phyloP scores from a whole-genome alignment of 2,329 filamentous ascomycete genomes.

The Fusarium buxicola region DNA sequence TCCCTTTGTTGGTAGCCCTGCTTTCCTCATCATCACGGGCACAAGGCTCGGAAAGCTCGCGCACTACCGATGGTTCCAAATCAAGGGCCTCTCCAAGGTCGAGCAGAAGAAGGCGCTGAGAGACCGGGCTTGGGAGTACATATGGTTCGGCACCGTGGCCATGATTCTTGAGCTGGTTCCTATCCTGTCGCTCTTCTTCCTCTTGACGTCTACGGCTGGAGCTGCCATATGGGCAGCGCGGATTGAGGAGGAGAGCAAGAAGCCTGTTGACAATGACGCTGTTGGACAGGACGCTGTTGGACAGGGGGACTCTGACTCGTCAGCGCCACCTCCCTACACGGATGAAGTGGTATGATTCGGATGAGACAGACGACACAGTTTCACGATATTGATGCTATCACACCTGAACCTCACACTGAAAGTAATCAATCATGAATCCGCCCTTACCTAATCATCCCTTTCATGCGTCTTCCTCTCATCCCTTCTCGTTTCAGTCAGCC shows the following conservation, averaged over 20 bases:
- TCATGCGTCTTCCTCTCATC: not conserved
- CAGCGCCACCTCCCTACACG: constrained; percentile 46
- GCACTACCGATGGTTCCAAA: constrained; percentile 90
- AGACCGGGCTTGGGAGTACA: constrained; percentile 81
- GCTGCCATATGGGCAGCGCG: constrained; percentile 87
- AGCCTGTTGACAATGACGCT: constrained; percentile 21
- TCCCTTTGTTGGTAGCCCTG: constrained; percentile 82
- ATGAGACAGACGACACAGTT: not conserved
- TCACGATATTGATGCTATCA: not conserved
- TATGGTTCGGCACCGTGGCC: constrained; percentile 91
- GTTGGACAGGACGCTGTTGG: constrained; percentile 11
- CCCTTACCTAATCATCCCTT: not conserved
- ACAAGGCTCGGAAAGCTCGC: constrained; percentile 88
- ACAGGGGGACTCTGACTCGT: constrained; percentile 30
- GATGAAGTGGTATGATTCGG: constrained; percentile 41
- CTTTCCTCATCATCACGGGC: constrained; percentile 90
- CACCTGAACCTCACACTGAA: not conserved
- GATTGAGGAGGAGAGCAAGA: constrained; percentile 71
- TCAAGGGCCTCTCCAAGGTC: constrained; percentile 79
- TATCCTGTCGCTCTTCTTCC: constrained; percentile 91
- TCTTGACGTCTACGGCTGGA: constrained; percentile 87
- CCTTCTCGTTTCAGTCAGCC: not conserved
- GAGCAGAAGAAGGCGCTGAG: constrained; percentile 78
- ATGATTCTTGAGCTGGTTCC: constrained; percentile 90
- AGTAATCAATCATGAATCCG: no score